Percentiles rank a stretch among this genome's conserved stretches.
Conservation (phyloP, 805 yeast genomes). For the Wickerhamiella brachini region DNA sequence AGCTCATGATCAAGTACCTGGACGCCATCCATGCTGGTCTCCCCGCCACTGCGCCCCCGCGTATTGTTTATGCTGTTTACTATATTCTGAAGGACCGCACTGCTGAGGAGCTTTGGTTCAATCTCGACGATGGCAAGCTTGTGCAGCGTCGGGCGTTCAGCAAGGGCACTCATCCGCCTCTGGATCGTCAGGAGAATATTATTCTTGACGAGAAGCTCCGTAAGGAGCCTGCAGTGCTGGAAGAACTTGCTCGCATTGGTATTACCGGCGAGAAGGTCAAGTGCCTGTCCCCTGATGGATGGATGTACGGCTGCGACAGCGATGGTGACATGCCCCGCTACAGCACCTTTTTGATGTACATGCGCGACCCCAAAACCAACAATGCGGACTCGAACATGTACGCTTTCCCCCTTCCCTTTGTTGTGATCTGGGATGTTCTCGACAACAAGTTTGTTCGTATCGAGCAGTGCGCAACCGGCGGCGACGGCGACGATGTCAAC, state of each 20-base stretch:
- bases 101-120: slow-evolving; percentile 60
- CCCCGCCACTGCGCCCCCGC: slow-evolving; percentile 41
- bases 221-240: slow-evolving; percentile 87
- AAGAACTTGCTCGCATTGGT: slow-evolving; percentile 77
- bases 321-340: slow-evolving; percentile 28
- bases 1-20: slow-evolving; percentile 50
- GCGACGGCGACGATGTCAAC: slow-evolving; percentile 50
- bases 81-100: slow-evolving; percentile 34
- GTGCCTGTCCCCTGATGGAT: slow-evolving; percentile 23
- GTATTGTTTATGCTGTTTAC: slow-evolving; percentile 57
- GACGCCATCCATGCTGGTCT: slow-evolving; percentile 47
- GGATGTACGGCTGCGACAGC: slow-evolving; percentile 75
- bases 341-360: slow-evolving; percentile 63
- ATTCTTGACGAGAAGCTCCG: slow-evolving; percentile 9
- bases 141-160: slow-evolving; percentile 43
- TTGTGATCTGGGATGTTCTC: slow-evolving; percentile 56
- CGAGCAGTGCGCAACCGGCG: slow-evolving; percentile 61
- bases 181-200: slow-evolving; percentile 37
- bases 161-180: slow-evolving; percentile 55
- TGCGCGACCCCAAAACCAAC: slow-evolving; percentile 45
- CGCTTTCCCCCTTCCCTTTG: slow-evolving; percentile 58
- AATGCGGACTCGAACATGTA: slow-evolving; percentile 38
- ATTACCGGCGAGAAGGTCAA: slow-evolving; percentile 11
- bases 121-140: slow-evolving; percentile 47
- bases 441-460: slow-evolving; percentile 51